Conservation (phyloP, 495 filamentous ascomycete genomes). For the Aspergillus sclerotiicarbonarius region DNA sequence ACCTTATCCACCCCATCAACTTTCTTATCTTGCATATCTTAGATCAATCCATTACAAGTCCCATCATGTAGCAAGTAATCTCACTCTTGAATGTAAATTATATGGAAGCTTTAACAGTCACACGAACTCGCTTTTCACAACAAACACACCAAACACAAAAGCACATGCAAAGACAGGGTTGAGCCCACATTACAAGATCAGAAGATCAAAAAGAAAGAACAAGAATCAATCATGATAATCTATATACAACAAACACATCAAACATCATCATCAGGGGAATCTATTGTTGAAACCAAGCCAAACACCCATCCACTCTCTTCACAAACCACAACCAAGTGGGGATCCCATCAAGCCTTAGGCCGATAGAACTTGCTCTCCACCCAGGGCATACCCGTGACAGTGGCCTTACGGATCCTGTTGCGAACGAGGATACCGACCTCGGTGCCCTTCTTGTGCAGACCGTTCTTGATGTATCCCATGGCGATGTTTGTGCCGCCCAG, state of each 20-base stretch:
- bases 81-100: too few relatives aligned
- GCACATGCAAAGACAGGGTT: background rate
- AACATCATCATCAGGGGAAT: constrained; percentile 1
- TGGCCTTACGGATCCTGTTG: constrained; percentile 75
- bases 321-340: too few relatives aligned
- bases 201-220: constrained; percentile 1
- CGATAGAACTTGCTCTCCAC: constrained; percentile 75
- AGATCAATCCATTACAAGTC: too few relatives aligned
- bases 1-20: too few relatives aligned
- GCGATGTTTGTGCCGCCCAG: constrained; percentile 84
- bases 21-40: too few relatives aligned
- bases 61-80: too few relatives aligned
- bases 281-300: background rate
- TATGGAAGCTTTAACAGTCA: too few relatives aligned
- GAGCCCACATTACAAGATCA: background rate
- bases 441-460: constrained; percentile 82
- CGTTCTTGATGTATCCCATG: constrained; percentile 89
- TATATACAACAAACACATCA: background rate
- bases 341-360: constrained; percentile 4
- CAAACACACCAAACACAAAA: too few relatives aligned
- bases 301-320: background rate
- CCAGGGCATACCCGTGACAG: constrained; percentile 92
- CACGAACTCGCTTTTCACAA: too few relatives aligned
- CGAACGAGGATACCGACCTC: constrained; percentile 77
- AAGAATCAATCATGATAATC: constrained; percentile 2